Evolutionary conservation across 768 basidiomycete species (phyloP), one percentile per base, ranked within the genome.

Genomic region (Pleurotus citrinopileatus): DNA sequence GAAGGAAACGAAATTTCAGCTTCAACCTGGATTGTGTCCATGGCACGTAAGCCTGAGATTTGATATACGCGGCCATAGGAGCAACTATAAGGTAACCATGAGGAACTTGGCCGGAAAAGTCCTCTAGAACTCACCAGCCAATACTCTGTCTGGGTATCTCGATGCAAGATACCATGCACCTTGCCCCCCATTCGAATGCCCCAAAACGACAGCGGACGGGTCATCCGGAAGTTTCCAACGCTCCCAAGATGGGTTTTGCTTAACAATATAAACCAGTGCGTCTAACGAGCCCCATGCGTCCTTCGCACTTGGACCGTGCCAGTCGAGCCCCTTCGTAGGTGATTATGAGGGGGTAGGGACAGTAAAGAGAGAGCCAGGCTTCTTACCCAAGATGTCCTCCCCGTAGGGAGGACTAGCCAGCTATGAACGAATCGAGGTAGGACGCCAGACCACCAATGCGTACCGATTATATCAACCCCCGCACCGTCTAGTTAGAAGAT

Each of bases 111-210:
- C 47, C 22, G 22, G 17, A 57, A 29, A 12, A 12, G 25, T 9
- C 47, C n/a, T 15, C 17, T 26, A 54, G 54, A 22, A 60, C 70
- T 46, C 56, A 86, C 86, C 82, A 48, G 79, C 86, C 7, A 85
- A 60, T 9, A 89, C 81, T 52, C 79, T 76, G 64, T 95, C 92
- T 1, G 94, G 93, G 67, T 81, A 89, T 57, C 88, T 75, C 23
- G 84, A 78, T 12, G 88, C 83, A 15, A 89, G 63, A 65, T 92
- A 86, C 89, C 91, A 94, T 2, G 86, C 76, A 0, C 94, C 94
- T 67, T 95, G 94, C 10, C 93, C 94, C 25, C 94, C 94, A 65
- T 97, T 97, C 2, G 93, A 95, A 65, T 97, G 94, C 0, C 94
- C 94, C 28, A 94, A 72, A n/a, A 94, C 62, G n/a, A 87, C 70